phyloP scores from a whole-genome alignment of 371 early-diverging fungal species.

The Mucor plumbeus region DNA sequence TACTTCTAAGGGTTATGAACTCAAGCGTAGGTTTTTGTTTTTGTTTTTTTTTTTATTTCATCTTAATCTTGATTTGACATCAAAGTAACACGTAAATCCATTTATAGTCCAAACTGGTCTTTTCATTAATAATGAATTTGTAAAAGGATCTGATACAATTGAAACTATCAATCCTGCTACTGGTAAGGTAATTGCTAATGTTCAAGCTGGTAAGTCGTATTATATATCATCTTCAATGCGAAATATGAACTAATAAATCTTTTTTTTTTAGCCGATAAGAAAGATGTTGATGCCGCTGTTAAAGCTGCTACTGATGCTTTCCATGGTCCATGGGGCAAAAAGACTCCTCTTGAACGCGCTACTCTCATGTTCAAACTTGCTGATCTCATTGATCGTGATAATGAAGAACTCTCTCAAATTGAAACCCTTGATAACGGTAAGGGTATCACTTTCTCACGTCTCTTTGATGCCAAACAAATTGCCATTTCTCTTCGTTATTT shows the following conservation, averaged over 20 bases:
- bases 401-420: constrained; percentile 49
- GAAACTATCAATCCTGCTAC: constrained; percentile 57
- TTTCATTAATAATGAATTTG: constrained; percentile 61
- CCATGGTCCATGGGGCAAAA: constrained; percentile 47
- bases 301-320: constrained; percentile 55
- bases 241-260: background rate
- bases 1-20: constrained; percentile 44
- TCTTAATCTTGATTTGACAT: background rate
- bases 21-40: constrained; percentile 45
- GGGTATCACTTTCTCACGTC: constrained; percentile 47
- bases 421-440: constrained; percentile 59
- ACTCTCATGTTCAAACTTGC: constrained; percentile 55
- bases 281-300: constrained; percentile 56
- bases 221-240: background rate
- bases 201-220: constrained; percentile 47
- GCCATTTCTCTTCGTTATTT: constrained; percentile 71
- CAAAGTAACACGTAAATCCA: background rate
- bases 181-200: constrained; percentile 46
- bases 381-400: constrained; percentile 47
- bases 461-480: constrained; percentile 61
- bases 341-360: constrained; percentile 38
- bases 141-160: constrained; percentile 47
- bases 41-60: too few species aligned
- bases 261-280: constrained; percentile 40
- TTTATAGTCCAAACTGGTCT: constrained; percentile 55